These are phyloP conservation scores for Lentinus brumalis DNA, from an alignment of 768 basidiomycete genomes.

Conservation along the genomic window DNA sequence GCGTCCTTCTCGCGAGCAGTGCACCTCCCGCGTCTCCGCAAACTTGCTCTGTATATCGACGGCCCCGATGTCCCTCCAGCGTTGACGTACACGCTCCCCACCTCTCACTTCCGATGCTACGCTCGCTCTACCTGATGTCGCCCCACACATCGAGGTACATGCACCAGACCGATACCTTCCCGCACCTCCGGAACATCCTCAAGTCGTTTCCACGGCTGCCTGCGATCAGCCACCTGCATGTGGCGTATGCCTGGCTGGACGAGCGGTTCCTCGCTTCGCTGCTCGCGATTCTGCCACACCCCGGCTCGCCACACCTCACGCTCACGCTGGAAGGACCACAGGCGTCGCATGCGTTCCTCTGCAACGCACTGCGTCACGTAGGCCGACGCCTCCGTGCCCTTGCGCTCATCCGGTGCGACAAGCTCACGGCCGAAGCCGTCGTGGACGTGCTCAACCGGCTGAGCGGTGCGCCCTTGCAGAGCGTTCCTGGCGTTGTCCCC, in stretches of 20 bases:
- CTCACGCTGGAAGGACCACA: slow-evolving; percentile 26
- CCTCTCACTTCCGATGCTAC: slow-evolving; percentile 50
- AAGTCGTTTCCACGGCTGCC: slow-evolving; percentile 27
- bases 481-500: neutral
- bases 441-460: slow-evolving; percentile 14
- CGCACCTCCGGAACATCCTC: slow-evolving; percentile 26
- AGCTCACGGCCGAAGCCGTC: slow-evolving; percentile 18
- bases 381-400: slow-evolving; percentile 13
- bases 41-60: slow-evolving; percentile 52
- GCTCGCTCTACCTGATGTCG: slow-evolving; percentile 48
- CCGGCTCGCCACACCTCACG: slow-evolving; percentile 22
- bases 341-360: slow-evolving; percentile 25
- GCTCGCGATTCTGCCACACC: slow-evolving; percentile 19
- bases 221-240: slow-evolving; percentile 20
- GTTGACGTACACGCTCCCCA: slow-evolving; percentile 52
- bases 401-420: slow-evolving; percentile 18
- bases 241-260: slow-evolving; percentile 29
- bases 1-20: slow-evolving; percentile 37
- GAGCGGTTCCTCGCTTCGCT: slow-evolving; percentile 27
- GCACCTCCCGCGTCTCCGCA: slow-evolving; percentile 46
- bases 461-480: slow-evolving; percentile 9
- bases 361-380: slow-evolving; percentile 11
- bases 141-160: slow-evolving; percentile 3
- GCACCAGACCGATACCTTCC: slow-evolving; percentile 5
- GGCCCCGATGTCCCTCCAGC: slow-evolving; percentile 63